A percentile compares a stretch with the other conserved stretches of the same genome.
These are phyloP conservation scores for Pochonia chlamydosporia DNA, from an alignment of 2,329 filamentous ascomycete species.

Conservation along the genomic window DNA sequence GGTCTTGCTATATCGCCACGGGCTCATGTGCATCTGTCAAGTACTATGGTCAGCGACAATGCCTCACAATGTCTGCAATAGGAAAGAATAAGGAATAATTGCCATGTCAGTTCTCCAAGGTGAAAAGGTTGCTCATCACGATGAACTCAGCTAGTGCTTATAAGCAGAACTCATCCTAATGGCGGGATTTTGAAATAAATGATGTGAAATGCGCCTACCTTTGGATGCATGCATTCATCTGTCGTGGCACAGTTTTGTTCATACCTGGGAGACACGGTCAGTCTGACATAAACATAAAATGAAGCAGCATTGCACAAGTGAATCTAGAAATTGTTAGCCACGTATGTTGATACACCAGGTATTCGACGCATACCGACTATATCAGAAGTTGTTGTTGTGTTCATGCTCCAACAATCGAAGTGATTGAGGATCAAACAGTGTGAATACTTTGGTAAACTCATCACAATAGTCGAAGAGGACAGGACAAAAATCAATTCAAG, in stretches of 20 bases:
- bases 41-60: neutral
- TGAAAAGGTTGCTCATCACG: conserved; percentile 50
- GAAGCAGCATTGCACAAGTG: neutral
- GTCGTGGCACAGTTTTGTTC: neutral
- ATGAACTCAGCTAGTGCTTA: conserved; percentile 48
- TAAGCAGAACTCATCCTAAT: conserved; percentile 44
- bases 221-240: neutral
- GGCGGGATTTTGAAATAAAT: conserved; percentile 16
- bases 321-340: neutral
- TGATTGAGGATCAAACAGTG: conserved; percentile 49
- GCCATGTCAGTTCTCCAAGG: conserved; percentile 56
- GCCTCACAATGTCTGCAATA: neutral
- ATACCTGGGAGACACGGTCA: neutral
- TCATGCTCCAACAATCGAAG: conserved; percentile 41
- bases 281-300: neutral
- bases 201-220: neutral
- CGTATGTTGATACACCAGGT: neutral
- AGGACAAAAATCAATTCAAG: conserved; percentile 17
- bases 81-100: conserved; percentile 7
- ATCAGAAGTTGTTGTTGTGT: conserved; percentile 50
- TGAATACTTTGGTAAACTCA: conserved; percentile 49
- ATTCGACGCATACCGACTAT: conserved; percentile 32
- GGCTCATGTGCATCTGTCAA: neutral
- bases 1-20: neutral
- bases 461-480: conserved; percentile 27